Conservation (phyloP, 2,329 filamentous ascomycete genomes). For the Emydomyces testavorans region DNA sequence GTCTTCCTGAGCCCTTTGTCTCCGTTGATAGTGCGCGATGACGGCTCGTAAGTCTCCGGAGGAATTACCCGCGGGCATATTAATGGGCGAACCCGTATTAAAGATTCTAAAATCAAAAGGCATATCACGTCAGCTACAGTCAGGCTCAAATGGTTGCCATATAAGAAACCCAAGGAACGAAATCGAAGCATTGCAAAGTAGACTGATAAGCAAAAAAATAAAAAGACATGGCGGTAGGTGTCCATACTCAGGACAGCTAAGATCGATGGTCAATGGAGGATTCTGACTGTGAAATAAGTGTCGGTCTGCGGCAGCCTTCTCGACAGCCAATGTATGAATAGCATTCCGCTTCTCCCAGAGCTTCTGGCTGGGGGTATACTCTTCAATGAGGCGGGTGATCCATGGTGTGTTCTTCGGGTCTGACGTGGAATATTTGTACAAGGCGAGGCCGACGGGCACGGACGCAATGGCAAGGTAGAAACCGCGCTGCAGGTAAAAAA, state of each 20-base stretch:
- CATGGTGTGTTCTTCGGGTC: slow-evolving; percentile 31
- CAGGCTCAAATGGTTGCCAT: neutral
- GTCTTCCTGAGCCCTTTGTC: slow-evolving; percentile 46
- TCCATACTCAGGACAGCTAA: slow-evolving; percentile 56
- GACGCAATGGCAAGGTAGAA: slow-evolving; percentile 38
- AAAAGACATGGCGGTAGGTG: slow-evolving; percentile 1
- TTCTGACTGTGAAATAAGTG: slow-evolving; percentile 45
- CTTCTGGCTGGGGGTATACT: slow-evolving; percentile 44
- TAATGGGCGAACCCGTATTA: slow-evolving; percentile 52
- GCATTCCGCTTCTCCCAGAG: slow-evolving; percentile 47
- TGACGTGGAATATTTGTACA: slow-evolving; percentile 34
- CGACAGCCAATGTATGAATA: slow-evolving; percentile 48
- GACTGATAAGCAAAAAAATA: neutral
- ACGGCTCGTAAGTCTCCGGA: slow-evolving; percentile 48
- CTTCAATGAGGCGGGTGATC: slow-evolving; percentile 41
- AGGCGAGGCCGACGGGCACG: slow-evolving; percentile 32
- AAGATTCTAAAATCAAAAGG: slow-evolving; percentile 40
- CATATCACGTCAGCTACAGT: neutral
- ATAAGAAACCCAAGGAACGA: slow-evolving; percentile 12
- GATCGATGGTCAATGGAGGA: slow-evolving; percentile 37
- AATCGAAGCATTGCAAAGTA: neutral
- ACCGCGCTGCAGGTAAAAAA: slow-evolving; percentile 29
- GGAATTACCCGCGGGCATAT: slow-evolving; percentile 50
- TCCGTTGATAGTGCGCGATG: slow-evolving; percentile 51
- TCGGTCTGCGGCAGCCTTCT: slow-evolving; percentile 52